Conservation (phyloP, 2,329 filamentous ascomycete genomes). For the Diplodia corticola region DNA sequence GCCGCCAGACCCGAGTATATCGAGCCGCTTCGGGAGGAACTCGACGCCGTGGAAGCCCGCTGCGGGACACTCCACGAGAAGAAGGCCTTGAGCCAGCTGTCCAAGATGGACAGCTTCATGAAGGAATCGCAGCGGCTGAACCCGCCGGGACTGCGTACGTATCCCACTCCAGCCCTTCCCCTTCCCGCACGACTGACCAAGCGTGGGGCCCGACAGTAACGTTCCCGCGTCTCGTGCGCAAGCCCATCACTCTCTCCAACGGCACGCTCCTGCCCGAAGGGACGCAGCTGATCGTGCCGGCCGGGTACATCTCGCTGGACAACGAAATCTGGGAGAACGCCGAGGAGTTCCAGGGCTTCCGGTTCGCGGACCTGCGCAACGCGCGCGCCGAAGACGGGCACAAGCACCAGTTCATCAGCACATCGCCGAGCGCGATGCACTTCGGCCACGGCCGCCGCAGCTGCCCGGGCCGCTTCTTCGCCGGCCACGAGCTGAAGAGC, state of each 20-base stretch:
- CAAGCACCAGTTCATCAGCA: conserved; percentile 29
- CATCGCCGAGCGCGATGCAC: conserved; percentile 27
- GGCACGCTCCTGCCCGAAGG: conserved; percentile 26
- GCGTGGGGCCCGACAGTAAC: conserved; percentile 1
- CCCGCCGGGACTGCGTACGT: conserved; percentile 20
- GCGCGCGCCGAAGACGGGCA: not conserved
- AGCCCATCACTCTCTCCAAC: conserved; percentile 26
- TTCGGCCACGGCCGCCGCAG: conserved; percentile 37
- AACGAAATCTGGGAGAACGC: conserved; percentile 16
- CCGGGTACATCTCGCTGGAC: not conserved
- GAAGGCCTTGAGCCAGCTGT: conserved; percentile 22
- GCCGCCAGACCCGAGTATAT: conserved; percentile 26
- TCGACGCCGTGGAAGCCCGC: conserved; percentile 19
- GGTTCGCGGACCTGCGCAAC: conserved; percentile 22
- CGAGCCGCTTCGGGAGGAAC: conserved; percentile 25
- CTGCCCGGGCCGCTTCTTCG: conserved; percentile 38
- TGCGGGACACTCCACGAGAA: conserved; percentile 22
- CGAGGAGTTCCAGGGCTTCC: conserved; percentile 23
- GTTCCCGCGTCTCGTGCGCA: conserved; percentile 24
- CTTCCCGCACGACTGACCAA: not conserved
- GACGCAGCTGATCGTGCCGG: conserved; percentile 6
- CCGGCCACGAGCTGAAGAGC: conserved; percentile 37
- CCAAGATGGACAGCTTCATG: conserved; percentile 28
- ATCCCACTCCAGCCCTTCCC: not conserved
- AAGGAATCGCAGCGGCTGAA: conserved; percentile 27